Evolutionary conservation across 139 green algal genomes (phyloP).

Genomic region (Chlamydomonas sp.): DNA sequence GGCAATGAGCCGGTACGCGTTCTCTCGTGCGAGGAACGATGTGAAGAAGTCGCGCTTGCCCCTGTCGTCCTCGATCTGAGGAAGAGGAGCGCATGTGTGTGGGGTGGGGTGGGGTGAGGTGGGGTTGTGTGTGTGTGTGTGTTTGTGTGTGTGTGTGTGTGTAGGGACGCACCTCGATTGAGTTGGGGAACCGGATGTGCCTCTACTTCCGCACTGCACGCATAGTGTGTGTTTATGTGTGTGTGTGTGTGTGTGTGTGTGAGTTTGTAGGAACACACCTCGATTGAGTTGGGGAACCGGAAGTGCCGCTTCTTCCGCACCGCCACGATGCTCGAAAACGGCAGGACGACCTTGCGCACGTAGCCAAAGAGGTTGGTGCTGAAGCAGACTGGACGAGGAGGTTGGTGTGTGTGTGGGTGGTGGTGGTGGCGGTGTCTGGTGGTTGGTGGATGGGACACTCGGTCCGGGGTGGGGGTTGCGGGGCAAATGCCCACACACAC

Average conservation of each 20-base stretch:
- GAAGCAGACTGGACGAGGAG: too few relatives aligned
- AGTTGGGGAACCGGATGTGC: conserved; percentile 75
- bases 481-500: too few relatives aligned
- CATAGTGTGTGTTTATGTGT: not conserved
- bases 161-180: conserved; percentile 46
- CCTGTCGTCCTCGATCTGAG: too few relatives aligned
- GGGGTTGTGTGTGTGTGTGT: too few relatives aligned
- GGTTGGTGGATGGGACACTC: too few relatives aligned
- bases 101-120: too few relatives aligned
- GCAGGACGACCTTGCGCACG: not conserved
- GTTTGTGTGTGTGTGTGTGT: too few relatives aligned
- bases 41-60: conserved; percentile 72
- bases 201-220: conserved; percentile 57
- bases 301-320: conserved; percentile 67
- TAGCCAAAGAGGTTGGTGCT: conserved; percentile 64
- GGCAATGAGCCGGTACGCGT: conserved; percentile 54
- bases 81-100: too few relatives aligned
- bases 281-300: conserved; percentile 75
- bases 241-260: too few relatives aligned
- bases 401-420: too few relatives aligned
- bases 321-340: not conserved
- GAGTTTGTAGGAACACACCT: conserved; percentile 31
- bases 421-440: too few relatives aligned
- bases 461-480: too few relatives aligned
- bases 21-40: conserved; percentile 63